Evolutionary conservation across 306 rosid genomes (phyloP), one percentile per base, ranked within the genome.

Genomic region (Lathyrus tuberosus): DNA sequence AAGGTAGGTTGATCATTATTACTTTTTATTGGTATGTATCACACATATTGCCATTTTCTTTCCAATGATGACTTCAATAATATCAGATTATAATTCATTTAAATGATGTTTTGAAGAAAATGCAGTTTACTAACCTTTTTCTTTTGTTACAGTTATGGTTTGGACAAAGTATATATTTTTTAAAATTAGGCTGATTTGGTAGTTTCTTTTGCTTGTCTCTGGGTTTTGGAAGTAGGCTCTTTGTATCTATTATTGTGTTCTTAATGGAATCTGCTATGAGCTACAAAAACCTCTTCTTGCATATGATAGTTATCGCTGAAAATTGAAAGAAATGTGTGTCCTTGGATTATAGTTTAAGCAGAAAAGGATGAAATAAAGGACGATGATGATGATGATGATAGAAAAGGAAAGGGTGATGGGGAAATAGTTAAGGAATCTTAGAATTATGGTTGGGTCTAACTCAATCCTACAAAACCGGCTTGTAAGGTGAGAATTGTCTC

Each of bases 1-100:
- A 90, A 84, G 98, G 98, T 94, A 71, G 62, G 85, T 79, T 59
- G 11, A 73, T 69, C 78, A 48, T 72, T 68, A 16, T 63, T 33
- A 35, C 48, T 64, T 22, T 20, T n/a, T 68, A 48, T 22, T 38
- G 5, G 18, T 57, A 60, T 79, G 33, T 49, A 60, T 76, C 24
- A 18, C 57, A 69, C 57, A 69, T 69, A n/a, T n/a, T 6, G 31
- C 59, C 65, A 42, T 49, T 53, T 59, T 18, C 43, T 66, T 76
- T 72, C 15, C 65, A 64, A 18, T 69, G 58, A 30, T 44, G 14
- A 58, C 46, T 43, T 74, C 42, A 22, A 22, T 63, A 44, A 37
- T 69, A 51, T 56, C 40, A 22, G 26, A 41, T 41, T 42, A 38
- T 20, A 44, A 18, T 40, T 33, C 56, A 60, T 68, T 49, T 41